Base-by-base conservation (phyloP, 345 rosid species). In the Pistacia atlantica region DNA sequence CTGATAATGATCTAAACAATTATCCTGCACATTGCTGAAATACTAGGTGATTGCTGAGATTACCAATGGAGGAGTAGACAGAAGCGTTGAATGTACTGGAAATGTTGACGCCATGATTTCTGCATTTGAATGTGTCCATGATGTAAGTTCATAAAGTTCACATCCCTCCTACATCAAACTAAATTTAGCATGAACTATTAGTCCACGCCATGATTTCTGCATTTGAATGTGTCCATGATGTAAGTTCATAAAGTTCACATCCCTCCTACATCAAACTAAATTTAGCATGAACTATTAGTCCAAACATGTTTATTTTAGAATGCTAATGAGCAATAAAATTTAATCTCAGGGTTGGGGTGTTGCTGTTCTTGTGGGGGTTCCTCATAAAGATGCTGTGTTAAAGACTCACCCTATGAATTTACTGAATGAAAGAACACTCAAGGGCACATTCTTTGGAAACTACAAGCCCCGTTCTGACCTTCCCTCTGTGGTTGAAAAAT, bases 371-470 rank as follows among this genome's bases (percentile, higher is more conserved):
- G 91, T 87, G 0, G 91, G 91, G 0, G 85, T 86, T 20, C 92
- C 90, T 0, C 75, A 69, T 76, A 87, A 86, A 74, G 88, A 87
- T 14, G 93, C 74, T 9, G 85, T 76, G 1, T 87, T 87, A 83
- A 87, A 87, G 74, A 84, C 89, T 9, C 86, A 86, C 57, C 89
- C 93, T 0, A 9, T 87, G 79, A 87, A 87, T 49, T 4, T 87
- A 12, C 60, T 86, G 64, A 75, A 84, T 1, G 89, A 87, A 78
- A 84, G 87, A 65, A 89, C 89, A 48, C 83, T 89, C 1, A 87
- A 81, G 63, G 93, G 89, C 11, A 86, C 93, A 12, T 86, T 89
- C 88, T 87, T 78, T 17, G 89, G 93, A 57, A 85, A 89, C 84
- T 86, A 83, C 87, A 89, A 86, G 73, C 86, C 92, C 1, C 83